Evolutionary conservation across 768 basidiomycete genomes (phyloP).

Genomic region (Dendrothele bispora): DNA sequence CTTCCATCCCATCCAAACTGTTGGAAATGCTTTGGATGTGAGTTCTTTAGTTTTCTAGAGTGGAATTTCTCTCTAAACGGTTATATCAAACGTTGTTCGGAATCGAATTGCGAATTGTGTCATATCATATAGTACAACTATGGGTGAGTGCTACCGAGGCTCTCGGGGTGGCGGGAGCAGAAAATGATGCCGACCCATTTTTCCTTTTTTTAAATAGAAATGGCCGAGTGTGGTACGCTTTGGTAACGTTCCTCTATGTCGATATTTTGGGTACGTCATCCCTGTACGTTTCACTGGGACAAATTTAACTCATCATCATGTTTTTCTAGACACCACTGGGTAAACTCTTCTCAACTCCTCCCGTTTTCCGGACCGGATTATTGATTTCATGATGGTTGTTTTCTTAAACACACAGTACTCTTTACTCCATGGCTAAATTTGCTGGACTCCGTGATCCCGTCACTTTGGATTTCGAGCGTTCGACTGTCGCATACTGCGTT

Average conservation of each 20-base stretch:
- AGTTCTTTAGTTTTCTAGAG: conserved; percentile 19
- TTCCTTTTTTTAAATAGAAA: conserved; percentile 38
- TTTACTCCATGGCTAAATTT: conserved; percentile 91
- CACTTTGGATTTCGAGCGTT: conserved; percentile 85
- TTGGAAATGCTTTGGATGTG: conserved; percentile 72
- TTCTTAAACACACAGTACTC: conserved; percentile 57
- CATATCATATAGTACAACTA: conserved; percentile 46
- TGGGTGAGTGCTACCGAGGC: conserved; percentile 24
- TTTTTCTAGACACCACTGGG: conserved; percentile 50
- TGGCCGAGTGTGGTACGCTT: conserved; percentile 83
- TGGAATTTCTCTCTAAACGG: not conserved
- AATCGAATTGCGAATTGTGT: too few relatives aligned
- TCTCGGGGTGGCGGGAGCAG: too few relatives aligned
- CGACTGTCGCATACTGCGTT: conserved; percentile 79
- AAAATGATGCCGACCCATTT: too few relatives aligned
- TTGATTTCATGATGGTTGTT: not conserved
- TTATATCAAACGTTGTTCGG: too few relatives aligned
- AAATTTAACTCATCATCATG: not conserved
- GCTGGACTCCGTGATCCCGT: conserved; percentile 84
- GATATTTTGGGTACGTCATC: conserved; percentile 66
- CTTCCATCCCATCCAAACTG: conserved; percentile 60
- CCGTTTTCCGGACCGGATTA: not conserved
- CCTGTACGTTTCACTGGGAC: not conserved
- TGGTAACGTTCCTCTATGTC: conserved; percentile 88
- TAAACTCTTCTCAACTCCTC: conserved; percentile 13